Base-by-base conservation (phyloP, 768 basidiomycete species). In the Boletus vinaceobasis region DNA sequence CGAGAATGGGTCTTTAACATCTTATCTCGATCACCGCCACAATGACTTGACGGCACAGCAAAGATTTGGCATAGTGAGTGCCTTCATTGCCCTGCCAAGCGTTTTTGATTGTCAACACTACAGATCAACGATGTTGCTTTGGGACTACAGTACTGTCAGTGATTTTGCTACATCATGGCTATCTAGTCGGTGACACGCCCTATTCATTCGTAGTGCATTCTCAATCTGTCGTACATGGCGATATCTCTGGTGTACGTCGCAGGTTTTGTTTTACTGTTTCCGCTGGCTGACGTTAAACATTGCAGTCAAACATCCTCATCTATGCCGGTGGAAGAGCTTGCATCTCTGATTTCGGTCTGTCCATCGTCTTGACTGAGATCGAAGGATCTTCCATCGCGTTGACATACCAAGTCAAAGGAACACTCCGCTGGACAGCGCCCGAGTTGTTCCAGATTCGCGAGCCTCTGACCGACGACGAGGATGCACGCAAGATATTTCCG, bases 351-450 rank as follows among this genome's bases (percentile, higher is more conserved):
- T 79, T 81, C 50, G 79, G 79, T 5, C 59, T 81, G 3, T 80
- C 78, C 2, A 72, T 65, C 21, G 65, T 80, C 48, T 57, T 70
- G 33, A 66, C 65, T 1, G 71, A 76, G 33, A 60, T 76, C 32
- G 61, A 71, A 38, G 66, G 66, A 6, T 66, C 66, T 17, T 69
- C 64, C 17, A 58, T 68, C 11, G 70, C 71, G 27, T 73, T 74
- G 74, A 47, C 58, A 1, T 67, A 56, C n/a, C 58, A 58, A 47
- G 33, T 36, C 6, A 65, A 50, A 38, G 79, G 78, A 3, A 74
- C 78, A 17, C 67, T 80, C 19, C 73, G 79, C 2, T 81, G 79
- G 77, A 75, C 79, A 10, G 80, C 80, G 26, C 68, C 78, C 0
- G 65, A 74, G 31, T 59, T 81, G 0, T 72, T 77, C 50, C n/a